Evolutionary conservation across 2,329 filamentous ascomycete species (phyloP).

Genomic region (Paraphaeosphaeria minitans): DNA sequence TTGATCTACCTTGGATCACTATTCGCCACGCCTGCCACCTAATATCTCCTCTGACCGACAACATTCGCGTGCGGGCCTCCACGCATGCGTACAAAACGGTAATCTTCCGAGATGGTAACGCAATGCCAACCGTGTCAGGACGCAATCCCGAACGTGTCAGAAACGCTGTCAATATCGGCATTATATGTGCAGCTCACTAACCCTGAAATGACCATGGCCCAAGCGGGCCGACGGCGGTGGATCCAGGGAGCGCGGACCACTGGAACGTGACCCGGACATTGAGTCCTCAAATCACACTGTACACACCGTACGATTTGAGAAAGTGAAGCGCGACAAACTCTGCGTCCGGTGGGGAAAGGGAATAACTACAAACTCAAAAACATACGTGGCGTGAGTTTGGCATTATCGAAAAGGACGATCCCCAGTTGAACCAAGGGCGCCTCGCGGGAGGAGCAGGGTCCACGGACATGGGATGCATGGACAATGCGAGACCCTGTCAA

Average conservation of each 20-base stretch:
- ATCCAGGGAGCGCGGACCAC: constrained; percentile 15
- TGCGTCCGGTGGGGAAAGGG: not conserved
- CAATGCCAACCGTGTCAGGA: not conserved
- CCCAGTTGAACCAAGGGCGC: no score
- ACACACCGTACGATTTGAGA: not conserved
- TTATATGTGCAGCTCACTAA: constrained; percentile 23
- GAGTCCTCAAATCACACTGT: not conserved
- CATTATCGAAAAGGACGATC: not conserved
- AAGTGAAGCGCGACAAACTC: constrained; percentile 15
- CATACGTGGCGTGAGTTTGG: not conserved
- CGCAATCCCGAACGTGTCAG: not conserved
- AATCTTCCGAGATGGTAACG: not conserved
- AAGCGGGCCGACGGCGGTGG: constrained; percentile 4
- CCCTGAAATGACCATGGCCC: constrained; percentile 21
- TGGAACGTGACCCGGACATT: constrained; percentile 17
- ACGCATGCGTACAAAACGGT: not conserved
- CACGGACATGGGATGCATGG: constrained; percentile 6
- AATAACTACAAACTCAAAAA: not conserved
- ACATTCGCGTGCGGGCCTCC: not conserved
- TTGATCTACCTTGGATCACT: not conserved
- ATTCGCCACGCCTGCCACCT: not conserved
- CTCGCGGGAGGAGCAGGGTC: not conserved
- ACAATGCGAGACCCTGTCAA: constrained; percentile 6
- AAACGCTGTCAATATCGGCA: constrained; percentile 16
- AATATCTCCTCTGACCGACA: not conserved